These are phyloP conservation scores for Solanum neorickii DNA, from an alignment of 257 asterid species.

Conservation along the genomic window DNA sequence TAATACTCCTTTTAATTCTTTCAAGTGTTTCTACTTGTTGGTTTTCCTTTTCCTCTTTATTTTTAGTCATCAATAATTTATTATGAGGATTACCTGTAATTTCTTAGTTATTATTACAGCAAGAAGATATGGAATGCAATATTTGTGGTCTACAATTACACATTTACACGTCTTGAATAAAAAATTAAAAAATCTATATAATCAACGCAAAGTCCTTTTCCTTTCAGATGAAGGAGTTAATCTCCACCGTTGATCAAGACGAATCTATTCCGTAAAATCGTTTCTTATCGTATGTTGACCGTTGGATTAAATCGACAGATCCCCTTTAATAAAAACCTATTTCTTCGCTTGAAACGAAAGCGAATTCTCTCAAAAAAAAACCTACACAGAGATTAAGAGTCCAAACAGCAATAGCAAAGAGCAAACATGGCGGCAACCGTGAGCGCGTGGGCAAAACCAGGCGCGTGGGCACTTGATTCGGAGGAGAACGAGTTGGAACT, in stretches of 20 bases:
- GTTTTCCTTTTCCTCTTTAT: not conserved
- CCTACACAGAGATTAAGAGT: constrained; percentile 16
- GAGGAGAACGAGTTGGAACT: constrained; percentile 76
- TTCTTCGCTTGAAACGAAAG: constrained; percentile 23
- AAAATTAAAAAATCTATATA: not conserved
- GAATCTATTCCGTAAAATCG: not conserved
- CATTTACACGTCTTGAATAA: not conserved
- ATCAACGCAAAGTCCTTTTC: not conserved
- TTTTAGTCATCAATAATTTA: not conserved
- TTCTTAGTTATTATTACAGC: not conserved
- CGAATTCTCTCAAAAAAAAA: constrained; percentile 36
- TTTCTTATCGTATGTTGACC: not conserved
- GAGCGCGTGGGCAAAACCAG: constrained; percentile 85
- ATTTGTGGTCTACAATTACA: not conserved
- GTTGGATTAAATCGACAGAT: constrained; percentile 25
- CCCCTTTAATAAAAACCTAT: not conserved
- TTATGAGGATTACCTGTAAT: not conserved
- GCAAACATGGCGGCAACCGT: constrained; percentile 77
- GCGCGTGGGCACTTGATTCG: constrained; percentile 90
- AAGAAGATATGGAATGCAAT: not conserved
- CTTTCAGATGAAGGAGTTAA: not conserved
- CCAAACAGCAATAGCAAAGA: not conserved
- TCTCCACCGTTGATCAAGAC: constrained; percentile 15
- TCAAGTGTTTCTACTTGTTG: not conserved
- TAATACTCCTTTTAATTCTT: not conserved